Evolutionary conservation across 495 filamentous ascomycete species (phyloP), one percentile per base, ranked within the genome.

Genomic region (Niebla homalea): DNA sequence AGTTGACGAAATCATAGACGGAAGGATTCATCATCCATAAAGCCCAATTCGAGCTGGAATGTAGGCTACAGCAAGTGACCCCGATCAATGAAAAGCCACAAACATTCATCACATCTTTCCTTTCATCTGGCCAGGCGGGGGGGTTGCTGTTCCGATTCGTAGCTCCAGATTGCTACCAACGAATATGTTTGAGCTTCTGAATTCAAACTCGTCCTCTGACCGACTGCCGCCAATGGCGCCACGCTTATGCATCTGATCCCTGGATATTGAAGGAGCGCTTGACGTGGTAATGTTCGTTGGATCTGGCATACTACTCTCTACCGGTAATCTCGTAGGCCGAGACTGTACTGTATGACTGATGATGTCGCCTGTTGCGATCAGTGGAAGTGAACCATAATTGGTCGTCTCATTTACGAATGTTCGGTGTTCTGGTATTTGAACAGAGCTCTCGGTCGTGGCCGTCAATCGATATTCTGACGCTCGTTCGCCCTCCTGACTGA

Each of bases 401-500:
- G 29, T 32, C 29, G 29, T 32, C 5, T 32, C 29, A 32, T 32
- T 32, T 12, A 2, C 29, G 14, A 12, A 7, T 32, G 10, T 32
- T 32, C 29, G 5, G 5, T 32, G 29, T 8, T 12, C 29, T 32
- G 14, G 29, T 32, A 32, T 32, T 11, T 32, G 29, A 11, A 32
- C 29, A 32, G 29, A 32, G 29, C 29, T 32, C 7, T 32, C 29
- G 3, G 29, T 32, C 29, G 29, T 32, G 29, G 29, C 29, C 7
- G 29, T 32, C 29, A 32, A 32, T 32, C 68, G 69, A 53, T 70
- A 65, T 47, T 73, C 68, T 37, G 70, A 74, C 5, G 29, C 29
- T 32, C 29, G 29, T 32, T 11, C 29, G 29, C 29, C 29, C 10
- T 8, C 29, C 7, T 32, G 29, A 7, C 1, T 32, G 3, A 11